A percentile compares a stretch with the other conserved stretches of the same genome.
Evolutionary conservation across 495 filamentous ascomycete species (phyloP).

Genomic region (Neurospora sp.): DNA sequence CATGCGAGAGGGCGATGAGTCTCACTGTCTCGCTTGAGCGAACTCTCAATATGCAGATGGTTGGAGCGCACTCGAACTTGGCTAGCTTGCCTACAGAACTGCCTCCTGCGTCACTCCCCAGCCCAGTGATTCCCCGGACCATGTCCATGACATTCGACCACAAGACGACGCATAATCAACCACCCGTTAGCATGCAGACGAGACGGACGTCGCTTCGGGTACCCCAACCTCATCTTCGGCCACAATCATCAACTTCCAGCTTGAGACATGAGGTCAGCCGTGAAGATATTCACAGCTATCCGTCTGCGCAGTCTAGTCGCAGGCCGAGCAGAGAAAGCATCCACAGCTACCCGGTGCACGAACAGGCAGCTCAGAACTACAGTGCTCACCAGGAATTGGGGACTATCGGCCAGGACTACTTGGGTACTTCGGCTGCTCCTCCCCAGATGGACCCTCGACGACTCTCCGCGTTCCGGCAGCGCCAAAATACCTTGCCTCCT

Average conservation of each 20-base stretch:
- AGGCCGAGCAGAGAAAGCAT: conserved; percentile 26
- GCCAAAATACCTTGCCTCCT: conserved; percentile 1
- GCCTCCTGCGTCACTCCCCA: conserved; percentile 17
- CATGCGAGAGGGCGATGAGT: conserved; percentile 11
- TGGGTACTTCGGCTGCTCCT: background rate
- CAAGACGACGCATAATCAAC: conserved; percentile 10
- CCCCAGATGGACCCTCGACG: conserved; percentile 16
- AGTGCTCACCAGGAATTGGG: conserved; percentile 1
- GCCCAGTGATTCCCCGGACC: conserved; percentile 15
- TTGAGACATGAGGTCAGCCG: conserved; percentile 21
- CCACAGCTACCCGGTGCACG: conserved; percentile 15
- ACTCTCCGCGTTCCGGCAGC: conserved; percentile 13
- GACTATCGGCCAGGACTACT: conserved; percentile 1
- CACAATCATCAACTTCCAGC: conserved; percentile 26
- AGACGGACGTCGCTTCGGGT: conserved; percentile 27
- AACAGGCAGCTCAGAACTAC: conserved; percentile 1
- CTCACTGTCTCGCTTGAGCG: conserved; percentile 9
- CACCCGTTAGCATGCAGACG: conserved; percentile 26
- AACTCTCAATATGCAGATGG: conserved; percentile 6
- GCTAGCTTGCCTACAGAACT: conserved; percentile 11
- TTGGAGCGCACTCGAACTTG: conserved; percentile 1
- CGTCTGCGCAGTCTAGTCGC: conserved; percentile 10
- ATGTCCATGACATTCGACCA: conserved; percentile 11
- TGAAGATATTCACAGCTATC: conserved; percentile 23
- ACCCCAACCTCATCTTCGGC: conserved; percentile 25